Conservation (phyloP, 225 moss, liverwort and hornwort genomes). For the Straminergon stramineum region DNA sequence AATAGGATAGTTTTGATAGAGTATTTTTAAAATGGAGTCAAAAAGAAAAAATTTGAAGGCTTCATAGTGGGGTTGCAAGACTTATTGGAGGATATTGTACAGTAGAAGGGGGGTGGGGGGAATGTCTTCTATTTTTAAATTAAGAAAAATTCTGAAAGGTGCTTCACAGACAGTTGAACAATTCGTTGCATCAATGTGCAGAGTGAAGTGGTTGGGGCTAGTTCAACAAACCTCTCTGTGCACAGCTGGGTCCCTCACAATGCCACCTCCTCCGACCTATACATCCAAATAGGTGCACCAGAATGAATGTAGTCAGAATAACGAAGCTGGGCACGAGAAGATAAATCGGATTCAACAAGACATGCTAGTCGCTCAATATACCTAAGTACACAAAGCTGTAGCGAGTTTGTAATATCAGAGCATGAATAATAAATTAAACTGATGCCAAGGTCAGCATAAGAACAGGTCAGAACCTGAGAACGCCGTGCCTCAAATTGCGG, state of each 20-base stretch:
- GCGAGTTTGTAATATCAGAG: not conserved
- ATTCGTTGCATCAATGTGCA: not conserved
- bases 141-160: not conserved
- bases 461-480: slow-evolving; percentile 45
- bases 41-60: too few species aligned
- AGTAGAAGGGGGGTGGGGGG: not conserved
- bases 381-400: not conserved
- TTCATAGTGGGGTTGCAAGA: too few species aligned
- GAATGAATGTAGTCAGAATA: not conserved
- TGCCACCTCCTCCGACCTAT: slow-evolving; percentile 55
- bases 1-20: too few species aligned
- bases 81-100: too few species aligned
- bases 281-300: not conserved
- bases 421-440: not conserved
- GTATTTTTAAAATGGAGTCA: too few species aligned
- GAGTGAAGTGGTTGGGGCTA: not conserved
- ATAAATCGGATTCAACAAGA: not conserved
- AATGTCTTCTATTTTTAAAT: not conserved
- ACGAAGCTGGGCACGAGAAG: not conserved
- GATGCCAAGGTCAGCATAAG: not conserved
- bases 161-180: not conserved
- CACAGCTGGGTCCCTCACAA: slow-evolving; percentile 49
- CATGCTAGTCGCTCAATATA: not conserved
- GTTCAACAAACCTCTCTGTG: slow-evolving; percentile 45
- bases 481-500: slow-evolving; percentile 92